Conservation (phyloP, 805 yeast species). For the Yarrowia sp. region DNA sequence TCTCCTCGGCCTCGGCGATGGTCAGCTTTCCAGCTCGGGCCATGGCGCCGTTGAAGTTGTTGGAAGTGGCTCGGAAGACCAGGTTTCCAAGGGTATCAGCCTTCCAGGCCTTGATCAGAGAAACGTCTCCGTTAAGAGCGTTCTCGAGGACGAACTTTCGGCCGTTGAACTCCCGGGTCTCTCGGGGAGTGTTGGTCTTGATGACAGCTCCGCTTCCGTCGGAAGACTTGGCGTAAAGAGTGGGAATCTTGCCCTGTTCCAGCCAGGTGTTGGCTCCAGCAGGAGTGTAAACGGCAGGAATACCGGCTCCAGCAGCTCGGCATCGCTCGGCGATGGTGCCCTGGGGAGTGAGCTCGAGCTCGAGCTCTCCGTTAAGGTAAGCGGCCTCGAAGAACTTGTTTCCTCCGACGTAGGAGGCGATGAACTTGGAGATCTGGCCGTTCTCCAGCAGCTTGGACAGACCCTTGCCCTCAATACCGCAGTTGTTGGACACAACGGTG, state of each 20-base stretch:
- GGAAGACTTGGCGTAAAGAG: slow-evolving; percentile 51
- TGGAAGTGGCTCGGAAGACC: slow-evolving; percentile 57
- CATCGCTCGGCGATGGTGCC: slow-evolving; percentile 60
- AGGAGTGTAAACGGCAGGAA: slow-evolving; percentile 59
- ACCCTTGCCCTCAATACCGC: slow-evolving; percentile 57
- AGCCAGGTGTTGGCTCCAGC: slow-evolving; percentile 62
- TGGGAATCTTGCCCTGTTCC: slow-evolving; percentile 58
- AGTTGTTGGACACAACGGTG: slow-evolving; percentile 55
- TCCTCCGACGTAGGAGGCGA: slow-evolving; percentile 58
- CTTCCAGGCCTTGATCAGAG: slow-evolving; percentile 57
- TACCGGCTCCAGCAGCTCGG: slow-evolving; percentile 59
- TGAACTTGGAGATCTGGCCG: slow-evolving; percentile 56
- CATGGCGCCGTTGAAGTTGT: slow-evolving; percentile 56
- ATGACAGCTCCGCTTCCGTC: slow-evolving; percentile 46
- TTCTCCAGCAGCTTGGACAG: slow-evolving; percentile 53
- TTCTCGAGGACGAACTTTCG: slow-evolving; percentile 55
- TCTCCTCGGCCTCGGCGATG: slow-evolving; percentile 60
- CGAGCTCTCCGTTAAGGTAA: slow-evolving; percentile 55
- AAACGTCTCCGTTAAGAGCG: slow-evolving; percentile 58
- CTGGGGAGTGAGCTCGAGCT: slow-evolving; percentile 59
- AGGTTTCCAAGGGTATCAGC: slow-evolving; percentile 60
- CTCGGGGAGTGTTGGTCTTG: slow-evolving; percentile 53
- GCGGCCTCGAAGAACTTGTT: slow-evolving; percentile 54
- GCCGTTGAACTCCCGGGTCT: slow-evolving; percentile 55
- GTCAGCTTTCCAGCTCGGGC: slow-evolving; percentile 57